Conservation (phyloP, 2,329 filamentous ascomycete genomes). For the Fusarium continuum region DNA sequence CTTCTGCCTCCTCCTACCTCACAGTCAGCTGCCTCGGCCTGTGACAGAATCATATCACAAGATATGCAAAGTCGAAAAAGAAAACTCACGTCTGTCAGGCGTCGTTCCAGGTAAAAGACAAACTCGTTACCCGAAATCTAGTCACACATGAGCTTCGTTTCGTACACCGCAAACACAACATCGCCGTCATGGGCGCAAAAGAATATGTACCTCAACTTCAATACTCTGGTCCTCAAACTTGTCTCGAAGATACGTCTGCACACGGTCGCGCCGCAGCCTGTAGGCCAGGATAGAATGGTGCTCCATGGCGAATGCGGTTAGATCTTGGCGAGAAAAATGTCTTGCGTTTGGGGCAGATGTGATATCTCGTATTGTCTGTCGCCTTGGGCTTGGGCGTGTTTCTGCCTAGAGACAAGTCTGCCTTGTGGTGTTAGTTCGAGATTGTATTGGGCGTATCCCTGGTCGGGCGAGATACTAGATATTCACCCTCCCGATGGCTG, state of each 20-base stretch:
- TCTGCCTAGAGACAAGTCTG: neutral
- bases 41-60: neutral
- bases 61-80: neutral
- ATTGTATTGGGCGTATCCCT: neutral
- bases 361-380: neutral
- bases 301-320: neutral
- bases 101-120: neutral
- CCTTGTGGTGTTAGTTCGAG: neutral
- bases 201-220: constrained; percentile 5
- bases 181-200: too few species aligned
- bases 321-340: neutral
- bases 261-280: neutral
- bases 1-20: neutral
- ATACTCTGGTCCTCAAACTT: constrained; percentile 9
- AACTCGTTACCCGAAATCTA: neutral
- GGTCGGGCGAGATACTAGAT: neutral
- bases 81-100: neutral
- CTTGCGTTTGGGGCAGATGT: neutral
- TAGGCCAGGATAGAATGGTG: constrained; percentile 11
- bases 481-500: constrained; percentile 1
- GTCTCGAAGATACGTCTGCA: neutral
- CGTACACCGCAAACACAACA: neutral
- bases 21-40: neutral
- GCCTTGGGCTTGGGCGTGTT: neutral
- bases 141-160: neutral